These are phyloP conservation scores for Boletus barrowsii DNA, from an alignment of 768 basidiomycete species.

Conservation along the genomic window DNA sequence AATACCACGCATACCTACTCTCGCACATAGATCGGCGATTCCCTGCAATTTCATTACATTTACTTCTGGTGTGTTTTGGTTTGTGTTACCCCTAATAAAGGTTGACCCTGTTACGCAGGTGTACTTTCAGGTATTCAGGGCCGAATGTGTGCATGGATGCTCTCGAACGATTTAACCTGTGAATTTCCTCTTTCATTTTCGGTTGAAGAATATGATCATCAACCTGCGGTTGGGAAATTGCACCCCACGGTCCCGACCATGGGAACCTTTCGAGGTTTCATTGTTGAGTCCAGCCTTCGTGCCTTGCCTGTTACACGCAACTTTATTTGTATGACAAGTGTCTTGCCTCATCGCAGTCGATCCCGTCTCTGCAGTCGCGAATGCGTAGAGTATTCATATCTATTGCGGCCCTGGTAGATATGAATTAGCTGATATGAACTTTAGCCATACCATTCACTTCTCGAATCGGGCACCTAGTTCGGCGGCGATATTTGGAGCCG, in stretches of 20 bases:
- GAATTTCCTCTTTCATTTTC: constrained; percentile 9
- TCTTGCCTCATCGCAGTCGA: not conserved
- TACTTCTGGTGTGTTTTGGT: not conserved
- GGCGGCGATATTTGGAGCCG: constrained; percentile 2
- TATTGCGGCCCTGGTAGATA: not conserved
- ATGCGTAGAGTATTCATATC: not conserved
- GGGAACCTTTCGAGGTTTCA: not conserved
- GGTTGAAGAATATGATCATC: not conserved
- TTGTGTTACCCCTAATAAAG: not conserved
- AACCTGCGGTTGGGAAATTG: not conserved
- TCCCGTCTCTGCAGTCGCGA: not conserved
- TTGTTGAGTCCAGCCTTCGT: not conserved
- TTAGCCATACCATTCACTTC: not conserved
- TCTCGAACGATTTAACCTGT: not conserved
- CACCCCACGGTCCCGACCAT: constrained; percentile 5
- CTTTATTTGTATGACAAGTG: not conserved
- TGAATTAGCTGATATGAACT: not conserved
- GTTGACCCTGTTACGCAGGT: not conserved
- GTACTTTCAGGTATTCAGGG: not conserved
- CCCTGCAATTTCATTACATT: not conserved
- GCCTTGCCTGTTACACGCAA: no score
- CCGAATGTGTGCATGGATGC: not conserved
- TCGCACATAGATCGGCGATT: constrained; percentile 7
- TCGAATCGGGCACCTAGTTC: constrained; percentile 4
- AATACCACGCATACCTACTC: not conserved